phyloP scores from a whole-genome alignment of 2,329 filamentous ascomycete species.

The Beauveria brongniartii region DNA sequence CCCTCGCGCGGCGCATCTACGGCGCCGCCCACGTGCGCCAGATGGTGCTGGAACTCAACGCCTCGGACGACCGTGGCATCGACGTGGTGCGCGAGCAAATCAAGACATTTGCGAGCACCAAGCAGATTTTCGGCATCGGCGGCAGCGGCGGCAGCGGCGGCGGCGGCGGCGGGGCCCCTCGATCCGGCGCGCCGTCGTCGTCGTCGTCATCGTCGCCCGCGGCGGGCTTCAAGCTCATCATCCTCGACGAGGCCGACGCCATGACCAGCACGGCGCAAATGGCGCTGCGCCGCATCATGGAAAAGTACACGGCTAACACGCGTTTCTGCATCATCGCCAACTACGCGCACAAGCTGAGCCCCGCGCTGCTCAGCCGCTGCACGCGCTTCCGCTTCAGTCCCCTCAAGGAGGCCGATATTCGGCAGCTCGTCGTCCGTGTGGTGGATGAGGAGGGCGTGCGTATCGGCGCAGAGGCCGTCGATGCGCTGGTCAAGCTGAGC shows the following conservation, averaged over 20 bases:
- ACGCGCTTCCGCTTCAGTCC: conserved; percentile 94
- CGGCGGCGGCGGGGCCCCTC: conserved; percentile 23
- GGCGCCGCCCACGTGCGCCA: conserved; percentile 87
- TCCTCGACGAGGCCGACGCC: conserved; percentile 96
- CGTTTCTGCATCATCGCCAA: conserved; percentile 98
- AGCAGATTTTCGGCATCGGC: conserved; percentile 78
- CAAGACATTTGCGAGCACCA: conserved; percentile 97
- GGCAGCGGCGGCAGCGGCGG: conserved; percentile 30
- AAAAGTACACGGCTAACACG: conserved; percentile 97
- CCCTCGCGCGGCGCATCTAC: conserved; percentile 88
- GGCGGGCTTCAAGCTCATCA: conserved; percentile 87
- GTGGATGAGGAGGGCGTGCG: conserved; percentile 79
- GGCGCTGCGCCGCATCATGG: conserved; percentile 95
- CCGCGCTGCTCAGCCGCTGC: conserved; percentile 84
- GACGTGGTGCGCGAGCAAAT: conserved; percentile 98
- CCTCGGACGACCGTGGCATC: conserved; percentile 93
- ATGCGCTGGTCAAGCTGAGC: conserved; percentile 77
- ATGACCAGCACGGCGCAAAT: conserved; percentile 99
- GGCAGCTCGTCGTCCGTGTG: conserved; percentile 78
- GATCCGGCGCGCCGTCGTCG: conserved; percentile 15
- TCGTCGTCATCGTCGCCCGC: conserved; percentile 35
- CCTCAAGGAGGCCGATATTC: conserved; percentile 80
- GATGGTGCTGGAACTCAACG: conserved; percentile 97
- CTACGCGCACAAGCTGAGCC: conserved; percentile 95
- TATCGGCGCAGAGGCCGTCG: conserved; percentile 71